A percentile compares a stretch with the other conserved stretches of the same genome.
Evolutionary conservation across 768 basidiomycete genomes (phyloP).

Genomic region (Xerocomellus chrysenteron): DNA sequence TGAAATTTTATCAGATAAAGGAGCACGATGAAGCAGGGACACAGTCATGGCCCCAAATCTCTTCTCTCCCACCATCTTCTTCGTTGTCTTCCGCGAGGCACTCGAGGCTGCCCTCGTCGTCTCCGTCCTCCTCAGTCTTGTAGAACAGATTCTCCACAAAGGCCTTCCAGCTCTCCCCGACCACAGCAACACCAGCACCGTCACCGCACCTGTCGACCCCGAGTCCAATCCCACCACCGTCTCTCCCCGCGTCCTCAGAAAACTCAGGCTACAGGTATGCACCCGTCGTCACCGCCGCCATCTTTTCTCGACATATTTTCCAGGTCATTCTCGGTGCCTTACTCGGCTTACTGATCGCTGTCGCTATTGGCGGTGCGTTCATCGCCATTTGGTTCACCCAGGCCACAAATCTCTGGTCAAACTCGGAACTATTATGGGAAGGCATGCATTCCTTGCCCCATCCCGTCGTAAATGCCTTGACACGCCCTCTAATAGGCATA

Average conservation of each 20-base stretch:
- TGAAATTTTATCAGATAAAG: neutral
- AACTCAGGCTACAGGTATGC: conserved; percentile 65
- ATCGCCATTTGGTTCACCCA: conserved; percentile 95
- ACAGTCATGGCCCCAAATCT: conserved; percentile 40
- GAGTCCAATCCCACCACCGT: conserved; percentile 29
- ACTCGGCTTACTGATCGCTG: conserved; percentile 73
- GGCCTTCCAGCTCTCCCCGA: neutral
- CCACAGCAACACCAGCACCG: neutral
- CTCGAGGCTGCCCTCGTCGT: conserved; percentile 92
- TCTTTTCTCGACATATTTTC: neutral
- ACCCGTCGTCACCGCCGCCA: neutral
- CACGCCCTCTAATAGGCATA: conserved; percentile 42
- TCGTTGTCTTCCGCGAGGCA: conserved; percentile 95
- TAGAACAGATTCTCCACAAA: conserved; percentile 74
- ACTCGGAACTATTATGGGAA: conserved; percentile 91
- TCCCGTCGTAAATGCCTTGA: neutral
- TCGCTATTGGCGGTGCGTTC: conserved; percentile 87
- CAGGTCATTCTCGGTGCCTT: conserved; percentile 77
- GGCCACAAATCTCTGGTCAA: conserved; percentile 78
- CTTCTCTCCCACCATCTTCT: conserved; percentile 92
- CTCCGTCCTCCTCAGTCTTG: conserved; percentile 86
- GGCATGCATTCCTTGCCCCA: conserved; percentile 41
- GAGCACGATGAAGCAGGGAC: neutral
- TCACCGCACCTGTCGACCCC: neutral
- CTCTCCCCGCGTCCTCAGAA: conserved; percentile 53